Evolutionary conservation across 768 basidiomycete genomes (phyloP).

Genomic region (Serendipita sp.): DNA sequence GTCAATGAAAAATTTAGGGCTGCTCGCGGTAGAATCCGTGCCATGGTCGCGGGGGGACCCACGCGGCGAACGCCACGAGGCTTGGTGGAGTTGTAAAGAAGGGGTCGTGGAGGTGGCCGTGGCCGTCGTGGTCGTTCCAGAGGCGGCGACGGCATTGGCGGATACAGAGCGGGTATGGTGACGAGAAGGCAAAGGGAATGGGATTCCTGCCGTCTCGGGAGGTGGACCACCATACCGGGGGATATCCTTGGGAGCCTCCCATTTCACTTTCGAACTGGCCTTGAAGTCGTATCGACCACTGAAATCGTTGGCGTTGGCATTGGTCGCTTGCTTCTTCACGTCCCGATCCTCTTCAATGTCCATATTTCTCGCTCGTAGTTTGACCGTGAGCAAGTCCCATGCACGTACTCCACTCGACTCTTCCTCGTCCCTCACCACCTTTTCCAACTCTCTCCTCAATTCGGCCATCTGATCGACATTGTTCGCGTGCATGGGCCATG

Average conservation of each 20-base stretch:
- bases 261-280: neutral
- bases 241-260: neutral
- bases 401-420: neutral
- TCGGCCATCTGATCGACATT: constrained; percentile 7
- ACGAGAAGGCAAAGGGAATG: neutral
- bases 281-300: neutral
- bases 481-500: neutral
- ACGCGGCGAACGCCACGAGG: neutral
- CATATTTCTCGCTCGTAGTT: neutral
- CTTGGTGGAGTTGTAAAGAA: neutral
- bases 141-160: neutral
- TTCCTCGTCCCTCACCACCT: neutral
- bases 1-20: constrained; percentile 4
- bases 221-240: neutral
- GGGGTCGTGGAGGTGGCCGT: neutral
- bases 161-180: neutral
- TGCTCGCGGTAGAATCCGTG: neutral
- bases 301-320: neutral
- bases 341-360: constrained; percentile 3
- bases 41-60: neutral
- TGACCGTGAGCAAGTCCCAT: neutral
- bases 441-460: constrained; percentile 6
- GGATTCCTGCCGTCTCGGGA: neutral
- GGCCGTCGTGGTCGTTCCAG: no score
- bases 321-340: neutral